Evolutionary conservation across 768 basidiomycete genomes (phyloP).

Genomic region (Ephemerocybe angulata): DNA sequence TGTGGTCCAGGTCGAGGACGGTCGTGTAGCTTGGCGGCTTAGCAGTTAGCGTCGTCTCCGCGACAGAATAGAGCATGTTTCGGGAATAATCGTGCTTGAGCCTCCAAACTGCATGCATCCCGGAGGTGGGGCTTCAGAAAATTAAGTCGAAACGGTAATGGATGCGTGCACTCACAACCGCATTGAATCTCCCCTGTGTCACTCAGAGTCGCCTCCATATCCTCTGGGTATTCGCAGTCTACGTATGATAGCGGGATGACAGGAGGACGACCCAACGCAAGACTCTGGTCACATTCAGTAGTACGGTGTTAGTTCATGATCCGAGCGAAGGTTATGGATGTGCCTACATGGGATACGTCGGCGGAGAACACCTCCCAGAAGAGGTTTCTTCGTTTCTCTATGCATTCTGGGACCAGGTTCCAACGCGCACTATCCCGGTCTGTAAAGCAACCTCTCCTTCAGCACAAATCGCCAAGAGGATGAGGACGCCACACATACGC

Average conservation of each 20-base stretch:
- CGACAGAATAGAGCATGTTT: slow-evolving; percentile 47
- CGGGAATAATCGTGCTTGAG: slow-evolving; percentile 52
- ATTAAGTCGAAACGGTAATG: not conserved
- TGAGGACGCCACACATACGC: slow-evolving; percentile 48
- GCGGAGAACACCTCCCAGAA: slow-evolving; percentile 72
- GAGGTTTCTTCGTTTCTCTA: slow-evolving; percentile 57
- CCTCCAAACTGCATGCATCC: slow-evolving; percentile 63
- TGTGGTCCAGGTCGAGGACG: slow-evolving; percentile 48
- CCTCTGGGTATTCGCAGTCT: slow-evolving; percentile 57
- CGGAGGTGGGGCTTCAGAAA: not conserved
- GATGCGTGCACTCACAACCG: slow-evolving; percentile 41
- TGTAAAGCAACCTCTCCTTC: slow-evolving; percentile 22
- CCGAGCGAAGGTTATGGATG: not conserved
- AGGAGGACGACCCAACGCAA: slow-evolving; percentile 59
- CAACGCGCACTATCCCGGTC: slow-evolving; percentile 75
- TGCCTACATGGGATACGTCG: slow-evolving; percentile 47
- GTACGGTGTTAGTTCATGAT: not conserved
- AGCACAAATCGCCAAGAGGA: slow-evolving; percentile 16
- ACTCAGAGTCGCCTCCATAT: slow-evolving; percentile 47
- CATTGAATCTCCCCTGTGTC: slow-evolving; percentile 42
- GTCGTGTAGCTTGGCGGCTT: slow-evolving; percentile 43
- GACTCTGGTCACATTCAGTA: slow-evolving; percentile 35
- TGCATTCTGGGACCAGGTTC: slow-evolving; percentile 54
- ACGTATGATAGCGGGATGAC: slow-evolving; percentile 56
- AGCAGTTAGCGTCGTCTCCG: slow-evolving; percentile 46